Evolutionary conservation across 148 eudicot genomes (phyloP), one percentile per base, ranked within the genome.

Genomic region (Arctostaphylos glauca): DNA sequence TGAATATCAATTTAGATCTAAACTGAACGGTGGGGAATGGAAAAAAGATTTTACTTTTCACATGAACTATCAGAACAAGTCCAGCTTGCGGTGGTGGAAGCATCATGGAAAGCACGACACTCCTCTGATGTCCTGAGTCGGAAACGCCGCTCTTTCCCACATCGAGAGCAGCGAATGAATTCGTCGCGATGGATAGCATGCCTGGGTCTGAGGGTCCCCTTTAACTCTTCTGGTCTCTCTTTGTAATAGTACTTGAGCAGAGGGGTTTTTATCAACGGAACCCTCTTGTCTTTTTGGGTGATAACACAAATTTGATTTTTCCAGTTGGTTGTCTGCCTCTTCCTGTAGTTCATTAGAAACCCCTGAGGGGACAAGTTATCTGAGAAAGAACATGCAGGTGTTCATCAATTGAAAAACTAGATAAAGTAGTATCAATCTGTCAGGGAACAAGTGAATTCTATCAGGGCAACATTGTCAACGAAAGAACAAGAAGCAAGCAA

Each of bases 181-280:
- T 75, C 58, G 9, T 75, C 58, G 5, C 43, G 58, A 21, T 75
- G 58, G 49, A 50, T 9, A 14, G 43, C 58, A 49, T 50, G 19
- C 25, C 6, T 52, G 9, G 78, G 41, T 18, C 58, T 23, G 38
- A 49, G 43, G 78, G 53, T 44, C 16, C 19, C 43, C 15, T 74
- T 47, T 7, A 75, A 18, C 58, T 75, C 76, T 8, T 46, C 53
- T 47, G 76, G 76, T 18, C 23, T 50, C 6, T 21, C 56, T 49
- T 52, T 75, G 14, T 75, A 48, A 15, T 75, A 75, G 58, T 75
- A 75, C 58, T 49, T 75, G 41, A 75, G 78, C 18, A 75, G 54
- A 75, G 18, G 55, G 2, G 78, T 75, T 3, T 75, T 12, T 8
- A 10, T 55, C 15, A 74, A 49, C 9, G 25, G 56, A 21, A 74